Evolutionary conservation across 805 yeast genomes (phyloP).

Genomic region (Wickerhamiella parazyma): DNA sequence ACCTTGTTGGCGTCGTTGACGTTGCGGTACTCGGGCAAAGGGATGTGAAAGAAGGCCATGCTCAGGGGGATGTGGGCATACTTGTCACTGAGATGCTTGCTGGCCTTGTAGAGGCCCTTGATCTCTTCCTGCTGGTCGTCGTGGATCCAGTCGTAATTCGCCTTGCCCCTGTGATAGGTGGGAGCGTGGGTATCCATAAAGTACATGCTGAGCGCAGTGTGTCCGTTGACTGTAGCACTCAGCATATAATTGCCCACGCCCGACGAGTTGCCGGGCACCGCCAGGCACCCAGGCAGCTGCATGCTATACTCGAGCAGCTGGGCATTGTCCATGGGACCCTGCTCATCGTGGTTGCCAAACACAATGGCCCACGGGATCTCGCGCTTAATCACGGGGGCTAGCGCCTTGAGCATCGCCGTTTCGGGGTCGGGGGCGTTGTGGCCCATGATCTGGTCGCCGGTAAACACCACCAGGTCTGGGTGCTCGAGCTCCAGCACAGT

Average conservation of each 20-base stretch:
- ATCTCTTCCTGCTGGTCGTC: slow-evolving; percentile 47
- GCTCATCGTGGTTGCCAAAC: slow-evolving; percentile 92
- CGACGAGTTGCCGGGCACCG: slow-evolving; percentile 46
- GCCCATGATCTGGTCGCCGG: slow-evolving; percentile 91
- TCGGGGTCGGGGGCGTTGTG: slow-evolving; percentile 65
- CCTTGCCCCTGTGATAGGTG: slow-evolving; percentile 35
- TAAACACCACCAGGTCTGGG: slow-evolving; percentile 74
- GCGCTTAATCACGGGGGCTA: slow-evolving; percentile 51
- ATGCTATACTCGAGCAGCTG: slow-evolving; percentile 45
- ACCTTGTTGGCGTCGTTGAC: slow-evolving; percentile 28
- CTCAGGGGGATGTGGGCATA: slow-evolving; percentile 39
- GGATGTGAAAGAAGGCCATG: slow-evolving; percentile 92
- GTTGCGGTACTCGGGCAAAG: slow-evolving; percentile 69
- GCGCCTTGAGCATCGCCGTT: slow-evolving; percentile 65
- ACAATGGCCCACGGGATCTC: slow-evolving; percentile 73
- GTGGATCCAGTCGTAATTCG: slow-evolving; percentile 76
- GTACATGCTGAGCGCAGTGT: slow-evolving; percentile 47
- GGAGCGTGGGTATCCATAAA: slow-evolving; percentile 71
- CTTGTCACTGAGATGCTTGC: slow-evolving; percentile 23
- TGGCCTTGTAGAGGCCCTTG: slow-evolving; percentile 25
- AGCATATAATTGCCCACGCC: slow-evolving; percentile 80
- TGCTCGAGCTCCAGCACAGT: slow-evolving; percentile 54
- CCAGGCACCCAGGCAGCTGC: slow-evolving; percentile 53
- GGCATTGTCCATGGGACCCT: slow-evolving; percentile 51
- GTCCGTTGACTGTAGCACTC: slow-evolving; percentile 25